A percentile compares a stretch with the other conserved stretches of the same genome.
phyloP scores from a whole-genome alignment of 768 basidiomycete species.

The Leccinellum albellum region DNA sequence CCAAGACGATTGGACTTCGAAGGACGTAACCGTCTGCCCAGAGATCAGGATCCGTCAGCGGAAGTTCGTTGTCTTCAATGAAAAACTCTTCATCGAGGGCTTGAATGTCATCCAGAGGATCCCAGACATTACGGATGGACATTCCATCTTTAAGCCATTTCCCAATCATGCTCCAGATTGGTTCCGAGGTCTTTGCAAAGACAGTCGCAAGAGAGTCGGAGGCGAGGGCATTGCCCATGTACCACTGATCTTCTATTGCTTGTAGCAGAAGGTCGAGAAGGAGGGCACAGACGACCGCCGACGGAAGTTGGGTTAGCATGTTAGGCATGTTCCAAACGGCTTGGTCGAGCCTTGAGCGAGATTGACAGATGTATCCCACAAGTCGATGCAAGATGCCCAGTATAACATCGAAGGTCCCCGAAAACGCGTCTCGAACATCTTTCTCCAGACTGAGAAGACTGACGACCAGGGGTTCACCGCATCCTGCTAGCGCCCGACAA shows the following conservation, averaged over 20 bases:
- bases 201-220: slow-evolving; percentile 57
- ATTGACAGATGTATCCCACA: slow-evolving; percentile 28
- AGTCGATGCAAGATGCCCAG: slow-evolving; percentile 44
- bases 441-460: slow-evolving; percentile 69
- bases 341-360: slow-evolving; percentile 23
- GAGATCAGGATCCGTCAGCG: slow-evolving; percentile 67
- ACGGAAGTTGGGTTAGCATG: slow-evolving; percentile 38
- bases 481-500: slow-evolving; percentile 52
- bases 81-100: slow-evolving; percentile 74
- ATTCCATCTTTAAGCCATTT: slow-evolving; percentile 74
- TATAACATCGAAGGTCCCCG: slow-evolving; percentile 54
- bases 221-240: slow-evolving; percentile 53
- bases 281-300: slow-evolving; percentile 51
- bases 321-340: slow-evolving; percentile 41
- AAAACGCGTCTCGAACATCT: slow-evolving; percentile 52
- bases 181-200: slow-evolving; percentile 61
- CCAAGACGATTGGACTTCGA: slow-evolving; percentile 37
- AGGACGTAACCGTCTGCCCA: slow-evolving; percentile 73
- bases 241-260: slow-evolving; percentile 54
- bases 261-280: slow-evolving; percentile 62
- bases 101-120: slow-evolving; percentile 15
- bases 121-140: slow-evolving; percentile 42
- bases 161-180: slow-evolving; percentile 70
- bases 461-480: slow-evolving; percentile 40
- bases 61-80: slow-evolving; percentile 66